A percentile compares a stretch with the other conserved stretches of the same genome.
phyloP scores from a whole-genome alignment of 352 stramenopile species.

The Chrysophaeum taylorii region DNA sequence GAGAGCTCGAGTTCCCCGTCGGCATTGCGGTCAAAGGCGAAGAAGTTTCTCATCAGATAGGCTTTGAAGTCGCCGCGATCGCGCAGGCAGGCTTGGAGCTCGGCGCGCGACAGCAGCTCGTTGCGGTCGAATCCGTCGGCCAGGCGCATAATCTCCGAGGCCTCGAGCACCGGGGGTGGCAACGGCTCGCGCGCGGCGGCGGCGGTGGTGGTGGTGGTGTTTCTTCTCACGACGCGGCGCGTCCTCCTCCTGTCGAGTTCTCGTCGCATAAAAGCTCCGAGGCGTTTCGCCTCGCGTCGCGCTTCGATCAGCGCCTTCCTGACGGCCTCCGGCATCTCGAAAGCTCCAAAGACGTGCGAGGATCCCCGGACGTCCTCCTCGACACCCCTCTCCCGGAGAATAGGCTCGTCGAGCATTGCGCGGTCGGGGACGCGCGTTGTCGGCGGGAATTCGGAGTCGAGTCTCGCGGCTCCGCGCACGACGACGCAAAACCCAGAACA shows the following conservation, averaged over 20 bases:
- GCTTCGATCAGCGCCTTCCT: not conserved
- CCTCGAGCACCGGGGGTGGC: no score
- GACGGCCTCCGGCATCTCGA: not conserved
- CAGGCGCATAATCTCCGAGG: no score
- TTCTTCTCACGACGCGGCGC: not conserved
- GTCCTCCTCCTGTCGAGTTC: not conserved
- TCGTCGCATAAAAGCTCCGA: not conserved
- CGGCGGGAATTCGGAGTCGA: not conserved
- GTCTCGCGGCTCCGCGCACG: not conserved
- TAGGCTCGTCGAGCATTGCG: not conserved
- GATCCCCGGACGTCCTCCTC: not conserved
- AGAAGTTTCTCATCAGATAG: no score
- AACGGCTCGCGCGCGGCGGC: no score
- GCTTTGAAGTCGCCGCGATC: no score
- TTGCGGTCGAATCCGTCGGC: no score
- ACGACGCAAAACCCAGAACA: not conserved
- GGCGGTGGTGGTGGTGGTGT: no score
- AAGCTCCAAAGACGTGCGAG: conserved; percentile 1
- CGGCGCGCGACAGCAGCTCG: no score
- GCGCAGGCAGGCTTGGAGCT: no score
- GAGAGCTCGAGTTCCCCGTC: no score
- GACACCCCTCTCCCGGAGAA: not conserved
- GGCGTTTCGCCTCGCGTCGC: not conserved
- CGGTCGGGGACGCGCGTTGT: not conserved
- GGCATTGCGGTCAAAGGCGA: no score